These are phyloP conservation scores for Annulohypoxylon truncatum DNA, from an alignment of 2,329 filamentous ascomycete species.

Conservation along the genomic window DNA sequence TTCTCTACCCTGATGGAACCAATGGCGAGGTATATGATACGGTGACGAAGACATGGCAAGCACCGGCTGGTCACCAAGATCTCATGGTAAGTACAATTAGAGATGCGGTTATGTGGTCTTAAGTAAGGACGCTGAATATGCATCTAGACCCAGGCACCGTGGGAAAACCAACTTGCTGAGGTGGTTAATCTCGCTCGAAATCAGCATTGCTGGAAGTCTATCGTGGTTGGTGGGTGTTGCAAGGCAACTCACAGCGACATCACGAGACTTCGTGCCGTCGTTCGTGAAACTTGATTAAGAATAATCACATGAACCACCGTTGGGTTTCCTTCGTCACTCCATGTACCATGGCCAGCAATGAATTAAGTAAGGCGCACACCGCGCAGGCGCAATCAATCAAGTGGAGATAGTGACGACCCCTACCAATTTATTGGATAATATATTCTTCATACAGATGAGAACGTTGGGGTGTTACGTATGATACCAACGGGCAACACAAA, in stretches of 20 bases:
- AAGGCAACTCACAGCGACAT: slow-evolving; percentile 62
- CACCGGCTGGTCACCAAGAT: slow-evolving; percentile 48
- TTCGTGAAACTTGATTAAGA: slow-evolving; percentile 20
- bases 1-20: slow-evolving; percentile 77
- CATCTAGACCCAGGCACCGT: slow-evolving; percentile 52
- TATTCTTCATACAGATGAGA: slow-evolving; percentile 7
- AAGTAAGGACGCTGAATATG: slow-evolving; percentile 15
- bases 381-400: not conserved
- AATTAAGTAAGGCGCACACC: not conserved
- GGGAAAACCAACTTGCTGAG: slow-evolving; percentile 59
- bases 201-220: slow-evolving; percentile 57
- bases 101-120: not conserved
- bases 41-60: slow-evolving; percentile 68
- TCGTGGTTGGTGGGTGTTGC: slow-evolving; percentile 66
- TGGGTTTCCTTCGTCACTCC: not conserved
- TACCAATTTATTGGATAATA: not conserved
- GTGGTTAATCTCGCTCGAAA: slow-evolving; percentile 54
- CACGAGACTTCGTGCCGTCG: slow-evolving; percentile 46
- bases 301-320: not conserved
- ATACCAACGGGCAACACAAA: slow-evolving; percentile 9
- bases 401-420: not conserved
- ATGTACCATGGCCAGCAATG: not conserved
- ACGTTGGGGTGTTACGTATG: slow-evolving; percentile 8
- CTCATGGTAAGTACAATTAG: slow-evolving; percentile 42
- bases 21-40: slow-evolving; percentile 76